A percentile compares a stretch with the other conserved stretches of the same genome.
Conservation (phyloP, 306 rosid species). For the Rosa chinensis region DNA sequence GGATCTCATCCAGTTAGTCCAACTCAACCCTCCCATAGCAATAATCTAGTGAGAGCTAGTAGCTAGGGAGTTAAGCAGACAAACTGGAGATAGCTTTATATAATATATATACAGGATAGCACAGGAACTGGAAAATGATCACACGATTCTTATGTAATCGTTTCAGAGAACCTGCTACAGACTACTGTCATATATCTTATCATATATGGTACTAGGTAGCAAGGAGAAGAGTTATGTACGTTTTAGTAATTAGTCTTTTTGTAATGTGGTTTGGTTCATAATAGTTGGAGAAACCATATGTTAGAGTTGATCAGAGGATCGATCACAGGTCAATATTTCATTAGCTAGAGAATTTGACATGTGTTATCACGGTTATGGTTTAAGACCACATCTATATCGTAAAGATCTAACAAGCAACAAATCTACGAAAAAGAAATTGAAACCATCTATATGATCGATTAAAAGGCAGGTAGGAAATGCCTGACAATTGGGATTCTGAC, state of each 20-base stretch:
- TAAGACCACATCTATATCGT: background rate
- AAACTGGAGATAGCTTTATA: background rate
- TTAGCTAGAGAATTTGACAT: background rate
- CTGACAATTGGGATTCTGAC: background rate
- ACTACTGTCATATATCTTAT: background rate
- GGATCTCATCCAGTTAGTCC: constrained; percentile 55
- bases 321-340: background rate
- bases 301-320: background rate
- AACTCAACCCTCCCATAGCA: constrained; percentile 63
- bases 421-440: background rate
- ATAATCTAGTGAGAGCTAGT: constrained; percentile 37
- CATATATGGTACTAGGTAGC: background rate
- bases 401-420: background rate
- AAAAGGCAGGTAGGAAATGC: background rate
- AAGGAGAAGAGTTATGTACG: background rate
- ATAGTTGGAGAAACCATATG: background rate
- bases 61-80: constrained; percentile 4
- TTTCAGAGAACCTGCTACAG: background rate
- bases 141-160: background rate
- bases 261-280: background rate
- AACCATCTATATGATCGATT: background rate
- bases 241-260: background rate
- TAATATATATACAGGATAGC: background rate
- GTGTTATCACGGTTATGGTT: background rate
- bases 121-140: constrained; percentile 4